These are phyloP conservation scores for Spiraea crenata DNA, from an alignment of 331 rosid species.

Conservation along the genomic window DNA sequence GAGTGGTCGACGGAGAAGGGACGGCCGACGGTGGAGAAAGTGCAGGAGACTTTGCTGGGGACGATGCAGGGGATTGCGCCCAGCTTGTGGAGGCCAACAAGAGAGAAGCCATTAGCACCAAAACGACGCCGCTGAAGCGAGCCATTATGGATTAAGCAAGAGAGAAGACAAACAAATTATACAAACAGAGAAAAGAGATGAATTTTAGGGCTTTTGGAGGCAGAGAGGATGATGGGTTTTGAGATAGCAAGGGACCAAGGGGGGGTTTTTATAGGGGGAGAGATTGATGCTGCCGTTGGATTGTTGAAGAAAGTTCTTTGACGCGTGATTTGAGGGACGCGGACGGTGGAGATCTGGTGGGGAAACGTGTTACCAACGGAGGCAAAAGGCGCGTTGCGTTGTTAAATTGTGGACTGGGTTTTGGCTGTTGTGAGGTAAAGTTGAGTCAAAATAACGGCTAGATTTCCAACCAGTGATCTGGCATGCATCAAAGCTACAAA, in stretches of 20 bases:
- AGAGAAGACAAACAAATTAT: not conserved
- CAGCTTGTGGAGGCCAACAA: constrained; percentile 5
- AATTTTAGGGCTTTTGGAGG: too few species aligned
- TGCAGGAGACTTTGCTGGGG: constrained; percentile 8
- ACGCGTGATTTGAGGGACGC: too few species aligned
- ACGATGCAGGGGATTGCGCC: constrained; percentile 26
- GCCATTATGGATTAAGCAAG: constrained; percentile 12
- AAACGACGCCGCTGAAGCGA: constrained; percentile 5
- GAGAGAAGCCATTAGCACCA: constrained; percentile 15
- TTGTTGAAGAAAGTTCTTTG: too few species aligned
- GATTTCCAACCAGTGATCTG: too few species aligned
- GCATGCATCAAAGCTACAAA: too few species aligned
- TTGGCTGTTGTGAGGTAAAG: too few species aligned
- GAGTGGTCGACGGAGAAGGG: not conserved
- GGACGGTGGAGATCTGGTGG: not conserved
- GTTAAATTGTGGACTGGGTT: too few species aligned
- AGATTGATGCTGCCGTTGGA: not conserved
- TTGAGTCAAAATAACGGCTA: too few species aligned
- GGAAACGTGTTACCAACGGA: not conserved
- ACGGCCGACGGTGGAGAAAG: not conserved
- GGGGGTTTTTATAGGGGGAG: constrained; percentile 4
- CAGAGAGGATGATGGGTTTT: not conserved
- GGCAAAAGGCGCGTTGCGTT: not conserved
- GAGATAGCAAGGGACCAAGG: too few species aligned
- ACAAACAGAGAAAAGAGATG: not conserved